These are phyloP conservation scores for Fusarium albidum DNA, from an alignment of 2,329 filamentous ascomycete species.

Conservation along the genomic window DNA sequence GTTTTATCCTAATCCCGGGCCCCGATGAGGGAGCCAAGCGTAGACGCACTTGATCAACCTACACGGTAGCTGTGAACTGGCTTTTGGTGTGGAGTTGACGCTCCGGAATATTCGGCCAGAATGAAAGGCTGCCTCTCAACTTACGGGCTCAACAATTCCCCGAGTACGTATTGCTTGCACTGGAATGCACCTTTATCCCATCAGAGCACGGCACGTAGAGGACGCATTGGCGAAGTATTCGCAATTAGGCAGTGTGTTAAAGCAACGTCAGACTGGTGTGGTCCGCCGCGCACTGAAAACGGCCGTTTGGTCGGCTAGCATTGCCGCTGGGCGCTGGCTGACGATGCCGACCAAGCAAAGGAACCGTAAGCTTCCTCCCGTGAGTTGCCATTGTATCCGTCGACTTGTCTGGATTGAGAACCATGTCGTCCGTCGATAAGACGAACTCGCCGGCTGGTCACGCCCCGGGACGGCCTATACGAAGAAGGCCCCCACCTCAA, in stretches of 20 bases:
- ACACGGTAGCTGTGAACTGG: slow-evolving; percentile 15
- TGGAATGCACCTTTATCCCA: not conserved
- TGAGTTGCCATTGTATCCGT: not conserved
- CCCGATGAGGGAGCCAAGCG: slow-evolving; percentile 30
- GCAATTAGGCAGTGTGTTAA: slow-evolving; percentile 6
- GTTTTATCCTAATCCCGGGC: slow-evolving; percentile 2
- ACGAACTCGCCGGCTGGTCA: slow-evolving; percentile 1
- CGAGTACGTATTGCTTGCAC: not conserved
- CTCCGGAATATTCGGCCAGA: slow-evolving; percentile 14
- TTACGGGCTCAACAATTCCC: not conserved
- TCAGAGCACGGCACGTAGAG: slow-evolving; percentile 1
- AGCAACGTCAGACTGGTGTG: slow-evolving; percentile 5
- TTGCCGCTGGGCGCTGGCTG: slow-evolving; percentile 4
- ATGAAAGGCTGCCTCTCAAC: slow-evolving; percentile 14
- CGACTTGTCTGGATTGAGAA: not conserved
- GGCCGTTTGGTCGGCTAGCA: not conserved
- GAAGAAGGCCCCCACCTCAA: slow-evolving; percentile 8
- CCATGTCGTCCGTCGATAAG: not conserved
- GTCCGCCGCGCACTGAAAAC: not conserved
- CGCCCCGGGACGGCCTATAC: slow-evolving; percentile 3
- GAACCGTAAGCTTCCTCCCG: slow-evolving; percentile 4
- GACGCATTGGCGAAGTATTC: not conserved
- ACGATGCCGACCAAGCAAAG: not conserved
- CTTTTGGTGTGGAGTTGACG: slow-evolving; percentile 8
- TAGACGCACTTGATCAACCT: slow-evolving; percentile 15